Evolutionary conservation across 2,329 filamentous ascomycete genomes (phyloP).

Genomic region (Cadophora malorum): DNA sequence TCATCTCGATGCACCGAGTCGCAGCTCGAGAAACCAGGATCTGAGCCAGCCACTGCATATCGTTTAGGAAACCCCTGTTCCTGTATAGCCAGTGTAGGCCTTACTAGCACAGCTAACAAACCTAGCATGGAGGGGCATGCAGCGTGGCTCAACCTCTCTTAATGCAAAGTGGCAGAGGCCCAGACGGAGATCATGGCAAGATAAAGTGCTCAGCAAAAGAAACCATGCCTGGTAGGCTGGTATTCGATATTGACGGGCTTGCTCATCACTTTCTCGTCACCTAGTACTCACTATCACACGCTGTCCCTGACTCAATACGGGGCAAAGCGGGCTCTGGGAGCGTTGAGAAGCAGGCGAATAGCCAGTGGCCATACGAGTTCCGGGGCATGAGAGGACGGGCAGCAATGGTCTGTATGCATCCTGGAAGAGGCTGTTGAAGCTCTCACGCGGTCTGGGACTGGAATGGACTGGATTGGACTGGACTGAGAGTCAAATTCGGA

Average conservation of each 20-base stretch:
- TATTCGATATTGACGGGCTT: not conserved
- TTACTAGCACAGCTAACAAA: slow-evolving; percentile 12
- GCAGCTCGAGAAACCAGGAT: slow-evolving; percentile 37
- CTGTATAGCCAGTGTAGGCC: slow-evolving; percentile 8
- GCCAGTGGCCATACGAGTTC: not conserved
- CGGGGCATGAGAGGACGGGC: slow-evolving; percentile 17
- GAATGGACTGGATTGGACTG: not conserved
- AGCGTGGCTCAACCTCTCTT: slow-evolving; percentile 34
- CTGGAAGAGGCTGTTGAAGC: slow-evolving; percentile 5
- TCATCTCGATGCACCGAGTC: slow-evolving; percentile 43
- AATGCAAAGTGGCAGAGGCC: slow-evolving; percentile 24
- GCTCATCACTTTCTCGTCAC: slow-evolving; percentile 22
- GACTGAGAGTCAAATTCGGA: slow-evolving; percentile 1
- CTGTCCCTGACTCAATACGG: slow-evolving; percentile 9
- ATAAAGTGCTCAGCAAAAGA: slow-evolving; percentile 26
- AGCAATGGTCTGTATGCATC: not conserved
- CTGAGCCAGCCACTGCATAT: slow-evolving; percentile 46
- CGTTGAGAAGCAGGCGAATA: slow-evolving; percentile 10
- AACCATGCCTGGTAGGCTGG: slow-evolving; percentile 30
- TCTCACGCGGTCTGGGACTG: slow-evolving; percentile 6
- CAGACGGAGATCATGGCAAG: slow-evolving; percentile 27
- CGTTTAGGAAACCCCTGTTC: slow-evolving; percentile 44
- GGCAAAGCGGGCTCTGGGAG: slow-evolving; percentile 7
- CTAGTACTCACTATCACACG: slow-evolving; percentile 6
- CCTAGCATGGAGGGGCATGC: slow-evolving; percentile 26